Evolutionary conservation across 116 monocot species (phyloP).

Genomic region (Phalaenopsis hybrid): DNA sequence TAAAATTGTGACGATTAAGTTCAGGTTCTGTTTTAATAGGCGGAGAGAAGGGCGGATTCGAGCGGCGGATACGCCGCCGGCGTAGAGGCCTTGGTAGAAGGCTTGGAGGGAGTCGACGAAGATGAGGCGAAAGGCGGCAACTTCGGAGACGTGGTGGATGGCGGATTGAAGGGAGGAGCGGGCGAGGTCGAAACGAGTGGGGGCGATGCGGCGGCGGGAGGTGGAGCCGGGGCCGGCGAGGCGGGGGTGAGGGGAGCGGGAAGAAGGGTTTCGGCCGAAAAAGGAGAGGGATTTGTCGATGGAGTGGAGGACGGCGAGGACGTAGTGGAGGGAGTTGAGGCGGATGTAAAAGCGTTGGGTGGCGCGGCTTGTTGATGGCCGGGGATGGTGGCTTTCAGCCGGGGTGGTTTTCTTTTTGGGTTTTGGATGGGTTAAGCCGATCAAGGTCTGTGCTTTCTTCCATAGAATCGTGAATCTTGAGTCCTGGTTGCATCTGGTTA

Average conservation of each 20-base stretch:
- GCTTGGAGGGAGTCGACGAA: constrained; percentile 31
- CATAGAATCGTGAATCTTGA: constrained; percentile 26
- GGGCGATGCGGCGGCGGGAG: constrained; percentile 13
- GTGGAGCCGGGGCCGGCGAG: constrained; percentile 2
- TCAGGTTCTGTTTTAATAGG: constrained; percentile 39
- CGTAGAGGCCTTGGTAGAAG: constrained; percentile 40
- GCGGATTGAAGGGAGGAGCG: constrained; percentile 30
- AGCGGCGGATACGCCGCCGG: constrained; percentile 14
- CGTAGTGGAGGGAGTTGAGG: constrained; percentile 63
- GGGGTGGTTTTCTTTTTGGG: not conserved
- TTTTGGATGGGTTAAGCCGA: not conserved
- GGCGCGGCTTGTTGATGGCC: constrained; percentile 43
- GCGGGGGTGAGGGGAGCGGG: constrained; percentile 4
- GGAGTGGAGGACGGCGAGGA: constrained; percentile 35
- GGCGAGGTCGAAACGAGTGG: constrained; percentile 29
- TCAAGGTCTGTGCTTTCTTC: constrained; percentile 22
- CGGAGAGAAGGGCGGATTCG: constrained; percentile 28
- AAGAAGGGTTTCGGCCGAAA: constrained; percentile 14
- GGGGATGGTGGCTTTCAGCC: constrained; percentile 23
- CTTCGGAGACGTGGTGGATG: constrained; percentile 31
- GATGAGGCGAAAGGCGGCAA: constrained; percentile 48
- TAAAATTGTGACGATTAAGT: constrained; percentile 31
- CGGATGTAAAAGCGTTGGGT: constrained; percentile 59
- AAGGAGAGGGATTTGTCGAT: constrained; percentile 51
- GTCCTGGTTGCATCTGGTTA: constrained; percentile 54